Base-by-base conservation (phyloP, 495 filamentous ascomycete genomes). In the Aspergillus steynii region DNA sequence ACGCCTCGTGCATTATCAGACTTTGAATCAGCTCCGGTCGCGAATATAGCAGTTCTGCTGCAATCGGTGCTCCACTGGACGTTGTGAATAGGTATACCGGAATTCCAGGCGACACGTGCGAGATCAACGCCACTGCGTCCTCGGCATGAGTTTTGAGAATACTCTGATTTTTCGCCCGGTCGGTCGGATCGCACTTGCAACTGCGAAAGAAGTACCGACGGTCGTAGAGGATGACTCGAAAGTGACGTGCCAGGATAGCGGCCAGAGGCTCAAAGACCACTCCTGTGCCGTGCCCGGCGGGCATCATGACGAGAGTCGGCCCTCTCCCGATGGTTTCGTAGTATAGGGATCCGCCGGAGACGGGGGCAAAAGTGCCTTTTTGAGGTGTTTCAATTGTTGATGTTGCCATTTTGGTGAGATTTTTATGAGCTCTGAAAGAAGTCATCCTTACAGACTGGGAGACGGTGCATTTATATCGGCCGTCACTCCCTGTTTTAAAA, bases 131-230 rank as follows among this genome's bases (percentile, higher is more conserved):
- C 6, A n/a, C 31, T 20, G 9, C 53, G 28, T 55, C 53, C 9
- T 27, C 31, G 3, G 53, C 20, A 14, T 57, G 26, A 4, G 26
- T 49, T 32, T 25, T 29, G 20, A 57, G 1, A 9, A 27, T 48
- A 8, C 4, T 29, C 27, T 9, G 27, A 20, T 20, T n/a, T 46
- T 26, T 42, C 8, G 46, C 14, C 2, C 25, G 4, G 34, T 12
- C 34, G 4, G 9, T 10, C 0, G 8, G 47, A 10, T 29, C 29
- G 14, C 31, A 6, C 4, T 53, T 34, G 25, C 31, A n/a, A 27
- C 58, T 61, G 3, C 54, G 53, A 10, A 27, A 29, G 49, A 58
- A 65, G 2, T 59, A 58, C 10, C 62, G 58, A 8, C 62, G 58
- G 51, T 61, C 58, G 14, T 65, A 65, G 14, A 55, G 29, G 5